Percentiles rank a stretch among this genome's conserved stretches.
These are phyloP conservation scores for Jimgerdemannia flammicorona DNA, from an alignment of 192 early-diverging fungal species.

Conservation along the genomic window DNA sequence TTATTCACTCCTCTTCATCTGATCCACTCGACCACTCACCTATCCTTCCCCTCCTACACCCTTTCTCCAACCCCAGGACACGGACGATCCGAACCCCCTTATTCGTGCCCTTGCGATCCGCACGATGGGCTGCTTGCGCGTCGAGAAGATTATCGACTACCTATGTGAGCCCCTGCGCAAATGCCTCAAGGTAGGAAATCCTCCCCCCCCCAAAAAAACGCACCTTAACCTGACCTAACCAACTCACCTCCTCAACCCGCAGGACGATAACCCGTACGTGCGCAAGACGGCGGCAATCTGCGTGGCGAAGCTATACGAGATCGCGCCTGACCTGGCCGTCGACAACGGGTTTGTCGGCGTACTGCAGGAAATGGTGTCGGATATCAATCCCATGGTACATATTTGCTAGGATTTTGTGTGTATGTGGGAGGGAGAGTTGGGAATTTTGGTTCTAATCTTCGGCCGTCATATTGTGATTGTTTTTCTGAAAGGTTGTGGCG, in stretches of 20 bases:
- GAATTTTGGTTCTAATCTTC: background rate
- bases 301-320: conserved; percentile 94
- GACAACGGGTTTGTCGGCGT: conserved; percentile 91
- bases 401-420: background rate
- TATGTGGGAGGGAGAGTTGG: background rate
- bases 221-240: background rate
- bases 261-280: conserved; percentile 96
- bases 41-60: too few relatives aligned
- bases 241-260: background rate
- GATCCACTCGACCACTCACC: too few relatives aligned
- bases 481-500: conserved; percentile 64
- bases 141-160: conserved; percentile 93
- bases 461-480: conserved; percentile 6
- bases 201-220: background rate
- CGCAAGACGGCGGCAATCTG: conserved; percentile 95
- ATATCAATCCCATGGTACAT: conserved; percentile 91
- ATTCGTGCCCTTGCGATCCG: conserved; percentile 95
- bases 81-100: conserved; percentile 91
- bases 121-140: conserved; percentile 97
- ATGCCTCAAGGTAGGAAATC: conserved; percentile 57
- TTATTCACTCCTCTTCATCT: too few relatives aligned
- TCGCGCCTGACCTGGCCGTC: conserved; percentile 78
- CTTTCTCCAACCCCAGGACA: conserved; percentile 49
- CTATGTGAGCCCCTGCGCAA: conserved; percentile 89
- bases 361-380: conserved; percentile 87